Base-by-base conservation (phyloP, 2,329 filamentous ascomycete species). In the Teratosphaeria nubilosa region DNA sequence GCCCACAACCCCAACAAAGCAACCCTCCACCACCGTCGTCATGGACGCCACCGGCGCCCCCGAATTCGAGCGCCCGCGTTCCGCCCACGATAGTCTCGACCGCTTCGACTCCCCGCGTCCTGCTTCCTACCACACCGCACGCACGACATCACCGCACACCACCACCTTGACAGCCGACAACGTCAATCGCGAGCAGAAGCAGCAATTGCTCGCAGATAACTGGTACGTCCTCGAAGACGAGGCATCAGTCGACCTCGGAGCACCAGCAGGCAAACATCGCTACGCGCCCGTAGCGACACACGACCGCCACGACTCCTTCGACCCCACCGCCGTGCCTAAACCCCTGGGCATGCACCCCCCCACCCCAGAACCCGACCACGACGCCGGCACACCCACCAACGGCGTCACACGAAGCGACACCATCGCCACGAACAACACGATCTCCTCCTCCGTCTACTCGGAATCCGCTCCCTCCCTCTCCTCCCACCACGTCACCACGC, bases 311-410 rank as follows among this genome's bases (percentile, higher is more conserved):
- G 66, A 66, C 53, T 66, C 64, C 2, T 67, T 65, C 53, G 60
- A 65, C 50, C 64, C 61, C 11, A 27, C 51, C 30, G n/a, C 51
- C 14, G 31, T 20, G 1, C 56, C 57, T 14, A 70, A 75, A 58
- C 76, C 77, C 1, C 69, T 79, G 6, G 71, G 74, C 52, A 78
- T 78, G 75, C 77, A 78, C 62, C 77, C 77, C 4, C 76, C 77
- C 1, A 75, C 74, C 1, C 75, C 75, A 2, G 54, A n/a, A 9
- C 30, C 59, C 30, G 51, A 60, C 41, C 55, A 65, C 51, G 48
- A 60, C 51, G n/a, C 56, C 61, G 22, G 56, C 31, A 59, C 22
- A 41, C 37, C 3, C 20, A 55, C 51, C 22, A 45, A 53, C 5
- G 57, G 55, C 52, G 64, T 72, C 16, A 68, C 68, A 41, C 68